phyloP scores from a whole-genome alignment of 768 basidiomycete genomes.

The Bullera alba region DNA sequence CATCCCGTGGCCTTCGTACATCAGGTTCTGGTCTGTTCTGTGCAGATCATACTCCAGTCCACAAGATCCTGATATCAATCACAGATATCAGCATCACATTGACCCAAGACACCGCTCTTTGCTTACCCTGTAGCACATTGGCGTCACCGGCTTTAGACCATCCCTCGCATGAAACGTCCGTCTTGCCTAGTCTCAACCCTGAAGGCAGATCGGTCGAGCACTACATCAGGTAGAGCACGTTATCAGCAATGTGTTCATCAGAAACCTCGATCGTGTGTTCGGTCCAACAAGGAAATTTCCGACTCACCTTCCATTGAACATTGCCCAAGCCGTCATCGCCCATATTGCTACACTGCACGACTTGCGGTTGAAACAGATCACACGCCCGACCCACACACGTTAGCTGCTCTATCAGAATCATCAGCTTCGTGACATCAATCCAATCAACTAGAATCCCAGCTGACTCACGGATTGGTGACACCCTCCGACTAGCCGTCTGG shows the following conservation, averaged over 20 bases:
- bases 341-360: slow-evolving; percentile 72
- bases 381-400: slow-evolving; percentile 74
- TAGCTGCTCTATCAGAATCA: slow-evolving; percentile 56
- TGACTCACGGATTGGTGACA: slow-evolving; percentile 54
- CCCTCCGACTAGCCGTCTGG: slow-evolving; percentile 61
- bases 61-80: slow-evolving; percentile 62
- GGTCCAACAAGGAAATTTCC: not conserved
- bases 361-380: slow-evolving; percentile 68
- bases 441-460: not conserved
- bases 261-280: not conserved
- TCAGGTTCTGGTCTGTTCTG: slow-evolving; percentile 49
- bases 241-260: too few species aligned
- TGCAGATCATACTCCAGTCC: slow-evolving; percentile 76
- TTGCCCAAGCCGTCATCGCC: slow-evolving; percentile 65
- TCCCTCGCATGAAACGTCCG: slow-evolving; percentile 85
- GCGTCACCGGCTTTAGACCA: slow-evolving; percentile 76
- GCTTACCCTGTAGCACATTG: slow-evolving; percentile 71
- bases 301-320: slow-evolving; percentile 83
- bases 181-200: slow-evolving; percentile 70
- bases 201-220: slow-evolving; percentile 87
- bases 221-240: too few species aligned
- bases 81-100: not conserved
- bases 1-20: too few species aligned
- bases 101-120: not conserved
- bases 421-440: not conserved